A percentile compares a stretch with the other conserved stretches of the same genome.
Conservation (phyloP, 2,329 filamentous ascomycete species). For the Scedosporium apiospermum region DNA sequence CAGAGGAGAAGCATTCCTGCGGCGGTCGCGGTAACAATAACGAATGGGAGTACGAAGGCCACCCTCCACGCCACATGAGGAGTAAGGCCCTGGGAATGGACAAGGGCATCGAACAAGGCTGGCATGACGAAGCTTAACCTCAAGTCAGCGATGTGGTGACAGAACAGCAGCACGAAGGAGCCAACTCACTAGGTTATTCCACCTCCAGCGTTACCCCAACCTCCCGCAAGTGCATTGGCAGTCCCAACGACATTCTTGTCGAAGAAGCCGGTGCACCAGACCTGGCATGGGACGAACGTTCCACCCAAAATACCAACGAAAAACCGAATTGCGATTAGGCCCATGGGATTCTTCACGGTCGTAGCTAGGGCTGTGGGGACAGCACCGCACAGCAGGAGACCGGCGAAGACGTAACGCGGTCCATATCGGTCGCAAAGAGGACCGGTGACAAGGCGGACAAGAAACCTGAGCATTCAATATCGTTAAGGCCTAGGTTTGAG, state of each 20-base stretch:
- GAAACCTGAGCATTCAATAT: constrained; percentile 36
- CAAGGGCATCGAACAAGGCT: constrained; percentile 72
- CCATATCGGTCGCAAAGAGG: constrained; percentile 81
- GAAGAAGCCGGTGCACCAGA: constrained; percentile 88
- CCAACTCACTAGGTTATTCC: constrained; percentile 53
- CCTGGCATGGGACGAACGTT: constrained; percentile 77
- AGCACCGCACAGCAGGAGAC: constrained; percentile 65
- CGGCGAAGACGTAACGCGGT: constrained; percentile 69
- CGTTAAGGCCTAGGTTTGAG: not conserved
- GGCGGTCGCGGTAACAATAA: constrained; percentile 58
- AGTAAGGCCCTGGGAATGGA: constrained; percentile 46
- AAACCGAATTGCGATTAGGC: constrained; percentile 66
- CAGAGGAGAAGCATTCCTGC: constrained; percentile 58
- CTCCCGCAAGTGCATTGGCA: constrained; percentile 75
- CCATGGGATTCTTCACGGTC: constrained; percentile 52
- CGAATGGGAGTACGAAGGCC: constrained; percentile 73
- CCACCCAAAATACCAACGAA: constrained; percentile 74
- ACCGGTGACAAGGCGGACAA: constrained; percentile 70
- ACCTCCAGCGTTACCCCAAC: constrained; percentile 79
- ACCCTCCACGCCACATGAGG: constrained; percentile 72
- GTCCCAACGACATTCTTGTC: constrained; percentile 88
- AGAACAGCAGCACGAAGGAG: not conserved
- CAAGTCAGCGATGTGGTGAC: not conserved
- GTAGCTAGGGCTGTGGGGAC: constrained; percentile 78
- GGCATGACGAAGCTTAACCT: constrained; percentile 30